Evolutionary conservation across 2,329 filamentous ascomycete genomes (phyloP), one percentile per base, ranked within the genome.

Genomic region (Periconia digitata): DNA sequence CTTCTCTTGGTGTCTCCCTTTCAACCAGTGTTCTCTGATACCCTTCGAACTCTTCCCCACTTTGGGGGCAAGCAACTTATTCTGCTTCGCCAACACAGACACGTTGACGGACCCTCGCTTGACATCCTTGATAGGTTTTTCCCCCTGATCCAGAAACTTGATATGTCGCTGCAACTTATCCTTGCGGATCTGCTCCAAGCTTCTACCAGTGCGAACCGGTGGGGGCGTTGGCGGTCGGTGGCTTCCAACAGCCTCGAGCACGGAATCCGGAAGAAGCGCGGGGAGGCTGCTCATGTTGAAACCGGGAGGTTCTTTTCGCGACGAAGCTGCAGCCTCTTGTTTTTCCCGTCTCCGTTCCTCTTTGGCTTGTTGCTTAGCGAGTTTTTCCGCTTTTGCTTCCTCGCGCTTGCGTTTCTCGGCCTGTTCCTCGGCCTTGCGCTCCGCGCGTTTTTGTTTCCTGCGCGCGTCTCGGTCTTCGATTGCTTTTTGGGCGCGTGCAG

Each of bases 101-200:
- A 82, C 76, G 16, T 72, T 76, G 29, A 79, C 66, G 40, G 73
- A 72, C 2, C 78, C 78, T 47, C 73, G 70, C 50, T 72, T 74
- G 39, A 79, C 59, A 58, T 82, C 79, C 64, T 79, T 81, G 15
- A 74, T 68, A 10, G 72, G 66, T 56, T 75, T 79, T 43, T 78
- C 73, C 8, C 66, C 68, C 44, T 71, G 72, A 43, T 79, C 77
- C 21, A 79, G 62, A 48, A 81, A 79, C 46, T 75, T 74, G 55
- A 70, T 67, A 46, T 78, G 68, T 49, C 75, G 77, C 40, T 71
- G 77, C 8, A 76, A 54, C 43, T 78, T 79, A 54, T 74, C 75
- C 6, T 72, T 67, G 32, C 63, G 62, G 34, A 74, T 68, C 15
- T 70, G 62, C 43, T 63, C 62, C 1, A 53, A 58, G 0, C 54